Conservation (phyloP, 768 basidiomycete genomes). For the Mycena vulgaris region DNA sequence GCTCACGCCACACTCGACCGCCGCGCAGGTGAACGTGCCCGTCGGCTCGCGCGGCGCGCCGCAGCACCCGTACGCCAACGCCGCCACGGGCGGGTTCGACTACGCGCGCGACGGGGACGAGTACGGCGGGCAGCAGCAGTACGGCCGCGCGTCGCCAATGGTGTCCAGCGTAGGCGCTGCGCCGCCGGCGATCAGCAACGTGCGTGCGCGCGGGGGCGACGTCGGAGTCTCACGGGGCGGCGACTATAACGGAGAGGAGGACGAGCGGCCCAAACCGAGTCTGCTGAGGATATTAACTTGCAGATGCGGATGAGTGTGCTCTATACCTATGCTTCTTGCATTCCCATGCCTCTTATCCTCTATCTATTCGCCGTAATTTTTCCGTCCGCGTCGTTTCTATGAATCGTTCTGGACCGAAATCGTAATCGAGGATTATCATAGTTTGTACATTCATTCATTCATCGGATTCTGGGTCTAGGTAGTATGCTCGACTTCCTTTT, state of each 20-base stretch:
- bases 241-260: slow-evolving; percentile 69
- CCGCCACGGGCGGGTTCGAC: slow-evolving; percentile 71
- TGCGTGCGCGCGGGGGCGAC: slow-evolving; percentile 80
- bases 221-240: slow-evolving; percentile 75
- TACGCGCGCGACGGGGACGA: slow-evolving; percentile 70
- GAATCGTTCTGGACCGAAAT: slow-evolving; percentile 26
- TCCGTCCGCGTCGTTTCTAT: slow-evolving; percentile 17
- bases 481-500: neutral
- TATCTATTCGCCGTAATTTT: slow-evolving; percentile 44
- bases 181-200: slow-evolving; percentile 80
- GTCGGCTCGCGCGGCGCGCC: slow-evolving; percentile 60
- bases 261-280: slow-evolving; percentile 67
- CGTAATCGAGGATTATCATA: slow-evolving; percentile 32
- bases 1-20: slow-evolving; percentile 79
- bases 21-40: slow-evolving; percentile 83
- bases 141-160: slow-evolving; percentile 90
- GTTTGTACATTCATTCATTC: neutral
- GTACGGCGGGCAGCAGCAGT: slow-evolving; percentile 70
- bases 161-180: slow-evolving; percentile 77
- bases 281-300: slow-evolving; percentile 84
- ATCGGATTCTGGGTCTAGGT: neutral
- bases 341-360: slow-evolving; percentile 36
- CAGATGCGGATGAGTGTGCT: slow-evolving; percentile 78
- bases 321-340: slow-evolving; percentile 40
- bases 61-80: slow-evolving; percentile 83